Evolutionary conservation across 2,329 filamentous ascomycete species (phyloP).

Genomic region (Arthroderma uncinatum): DNA sequence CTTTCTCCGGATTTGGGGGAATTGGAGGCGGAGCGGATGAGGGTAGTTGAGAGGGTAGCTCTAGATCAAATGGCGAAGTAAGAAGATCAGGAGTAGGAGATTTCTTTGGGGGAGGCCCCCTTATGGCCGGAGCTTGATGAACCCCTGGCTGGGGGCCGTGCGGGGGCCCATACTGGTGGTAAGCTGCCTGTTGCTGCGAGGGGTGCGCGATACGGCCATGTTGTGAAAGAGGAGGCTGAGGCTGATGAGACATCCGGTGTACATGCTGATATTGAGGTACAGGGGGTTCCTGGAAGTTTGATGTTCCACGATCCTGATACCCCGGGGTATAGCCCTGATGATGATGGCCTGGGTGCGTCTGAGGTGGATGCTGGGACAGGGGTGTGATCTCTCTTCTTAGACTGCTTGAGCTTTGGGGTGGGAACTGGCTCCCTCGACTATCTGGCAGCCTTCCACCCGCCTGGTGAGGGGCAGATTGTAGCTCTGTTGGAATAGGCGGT

Average conservation of each 20-base stretch:
- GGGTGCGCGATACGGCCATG: constrained; percentile 1
- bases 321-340: neutral
- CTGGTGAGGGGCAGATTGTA: constrained; percentile 7
- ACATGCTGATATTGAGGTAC: constrained; percentile 8
- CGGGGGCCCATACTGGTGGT: constrained; percentile 24
- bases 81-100: constrained; percentile 45
- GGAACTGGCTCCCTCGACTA: constrained; percentile 17
- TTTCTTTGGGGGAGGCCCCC: constrained; percentile 19
- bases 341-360: neutral
- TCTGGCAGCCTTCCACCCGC: neutral
- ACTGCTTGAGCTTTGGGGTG: constrained; percentile 22
- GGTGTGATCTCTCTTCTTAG: constrained; percentile 10
- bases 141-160: neutral
- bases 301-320: neutral
- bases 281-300: neutral
- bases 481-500: constrained; percentile 28
- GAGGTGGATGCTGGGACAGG: neutral
- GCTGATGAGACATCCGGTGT: neutral
- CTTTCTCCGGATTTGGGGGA: constrained; percentile 90
- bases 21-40: constrained; percentile 62
- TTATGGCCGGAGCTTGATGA: constrained; percentile 12
- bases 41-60: constrained; percentile 39
- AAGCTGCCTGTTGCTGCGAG: constrained; percentile 15
- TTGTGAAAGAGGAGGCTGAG: constrained; percentile 15
- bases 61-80: constrained; percentile 51